phyloP scores from a whole-genome alignment of 441 rosid species.

The Isatis lusitanica region DNA sequence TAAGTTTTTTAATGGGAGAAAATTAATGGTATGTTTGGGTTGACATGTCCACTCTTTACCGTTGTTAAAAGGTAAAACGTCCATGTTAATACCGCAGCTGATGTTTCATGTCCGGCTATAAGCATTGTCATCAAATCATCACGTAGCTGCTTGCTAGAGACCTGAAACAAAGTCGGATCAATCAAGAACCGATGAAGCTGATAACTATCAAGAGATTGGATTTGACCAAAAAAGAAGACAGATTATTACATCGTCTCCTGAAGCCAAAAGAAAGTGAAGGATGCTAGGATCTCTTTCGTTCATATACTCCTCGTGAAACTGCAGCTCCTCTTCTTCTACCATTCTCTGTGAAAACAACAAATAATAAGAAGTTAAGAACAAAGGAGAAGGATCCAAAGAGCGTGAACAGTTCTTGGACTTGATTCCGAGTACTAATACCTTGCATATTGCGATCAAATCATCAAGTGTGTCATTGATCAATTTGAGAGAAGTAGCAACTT shows the following conservation, averaged over 20 bases:
- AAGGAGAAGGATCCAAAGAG: constrained; percentile 1
- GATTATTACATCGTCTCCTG: constrained; percentile 79
- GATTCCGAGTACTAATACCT: constrained; percentile 50
- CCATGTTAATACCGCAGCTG: constrained; percentile 97
- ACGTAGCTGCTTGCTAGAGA: constrained; percentile 94
- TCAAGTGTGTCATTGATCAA: constrained; percentile 79
- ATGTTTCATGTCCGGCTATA: constrained; percentile 98
- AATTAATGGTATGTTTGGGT: neutral
- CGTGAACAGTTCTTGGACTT: neutral
- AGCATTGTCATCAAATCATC: constrained; percentile 99
- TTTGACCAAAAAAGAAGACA: neutral
- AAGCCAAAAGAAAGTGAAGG: constrained; percentile 92
- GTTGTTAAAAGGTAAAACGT: constrained; percentile 88
- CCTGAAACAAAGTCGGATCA: constrained; percentile 48
- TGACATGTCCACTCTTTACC: constrained; percentile 42
- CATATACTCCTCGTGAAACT: constrained; percentile 90
- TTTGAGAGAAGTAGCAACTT: constrained; percentile 74
- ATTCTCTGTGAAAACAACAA: constrained; percentile 57
- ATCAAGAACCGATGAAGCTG: constrained; percentile 17
- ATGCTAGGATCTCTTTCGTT: constrained; percentile 97
- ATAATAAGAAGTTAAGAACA: neutral
- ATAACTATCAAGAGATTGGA: constrained; percentile 24
- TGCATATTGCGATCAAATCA: constrained; percentile 81
- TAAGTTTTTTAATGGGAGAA: neutral
- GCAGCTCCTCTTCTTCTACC: constrained; percentile 95